Conservation (phyloP, 1,284 basidiomycete genomes). For the Malassezia cuniculi region DNA sequence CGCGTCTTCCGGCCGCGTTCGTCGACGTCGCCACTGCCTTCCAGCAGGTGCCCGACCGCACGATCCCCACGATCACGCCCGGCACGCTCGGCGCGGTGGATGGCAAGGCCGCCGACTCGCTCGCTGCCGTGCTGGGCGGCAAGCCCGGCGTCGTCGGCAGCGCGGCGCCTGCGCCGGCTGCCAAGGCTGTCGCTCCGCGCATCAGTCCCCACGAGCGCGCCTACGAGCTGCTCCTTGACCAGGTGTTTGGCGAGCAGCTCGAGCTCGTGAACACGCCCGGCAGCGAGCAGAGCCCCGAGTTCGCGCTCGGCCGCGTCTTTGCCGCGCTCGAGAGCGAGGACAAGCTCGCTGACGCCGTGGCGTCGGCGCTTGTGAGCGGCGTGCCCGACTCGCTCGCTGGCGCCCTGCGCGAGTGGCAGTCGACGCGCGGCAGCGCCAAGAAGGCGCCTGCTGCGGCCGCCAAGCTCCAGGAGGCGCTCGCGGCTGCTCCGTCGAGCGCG, state of each 20-base stretch:
- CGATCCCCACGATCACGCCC: slow-evolving; percentile 27
- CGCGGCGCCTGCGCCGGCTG: slow-evolving; percentile 44
- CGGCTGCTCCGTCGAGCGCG: slow-evolving; percentile 51
- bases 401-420: slow-evolving; percentile 28
- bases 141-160: slow-evolving; percentile 2
- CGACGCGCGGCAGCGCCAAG: slow-evolving; percentile 19
- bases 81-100: slow-evolving; percentile 28
- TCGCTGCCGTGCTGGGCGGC: slow-evolving; percentile 10
- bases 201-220: slow-evolving; percentile 76
- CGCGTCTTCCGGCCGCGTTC: slow-evolving; percentile 78
- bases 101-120: slow-evolving; percentile 16
- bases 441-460: slow-evolving; percentile 16
- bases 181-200: slow-evolving; percentile 1
- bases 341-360: slow-evolving; percentile 29
- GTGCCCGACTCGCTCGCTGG: slow-evolving; percentile 32
- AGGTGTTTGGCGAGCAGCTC: slow-evolving; percentile 69
- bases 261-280: slow-evolving; percentile 59
- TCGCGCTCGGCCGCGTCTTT: slow-evolving; percentile 77
- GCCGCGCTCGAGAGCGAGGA: slow-evolving; percentile 53
- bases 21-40: slow-evolving; percentile 66
- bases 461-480: slow-evolving; percentile 46
- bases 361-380: slow-evolving; percentile 19
- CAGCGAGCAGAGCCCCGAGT: slow-evolving; percentile 65
- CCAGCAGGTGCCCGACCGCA: slow-evolving; percentile 52
- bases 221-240: slow-evolving; percentile 75